Evolutionary conservation across 2,329 filamentous ascomycete species (phyloP), one percentile per base, ranked within the genome.

Genomic region (Biscogniauxia marginata): DNA sequence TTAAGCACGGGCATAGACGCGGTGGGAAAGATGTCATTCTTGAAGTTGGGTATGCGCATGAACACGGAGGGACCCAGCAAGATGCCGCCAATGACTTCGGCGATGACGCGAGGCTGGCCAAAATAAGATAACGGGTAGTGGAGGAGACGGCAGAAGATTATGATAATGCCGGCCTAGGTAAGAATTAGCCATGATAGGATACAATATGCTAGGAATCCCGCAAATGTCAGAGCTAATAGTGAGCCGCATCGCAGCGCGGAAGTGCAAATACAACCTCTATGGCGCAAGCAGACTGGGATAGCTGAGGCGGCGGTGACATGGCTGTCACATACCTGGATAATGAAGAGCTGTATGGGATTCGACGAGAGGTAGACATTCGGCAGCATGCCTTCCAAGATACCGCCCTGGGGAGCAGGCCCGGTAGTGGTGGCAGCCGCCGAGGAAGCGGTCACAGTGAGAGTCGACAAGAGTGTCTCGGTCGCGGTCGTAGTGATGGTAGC

Each of bases 71-170:
- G 89, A 16, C 89, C 88, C 1, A 92, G 77, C 39, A 92, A 70
- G 61, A 92, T 88, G 50, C 89, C 89, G 23, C 86, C 88, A 54
- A 91, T 84, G 55, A 92, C 88, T 76, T 91, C 89, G 46, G 88
- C 87, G 62, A 92, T 91, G 56, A 92, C 89, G 54, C 87, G 83
- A 59, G 89, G 89, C 67, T 92, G 89, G 57, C 86, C 84, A 39
- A 91, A 75, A 61, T 84, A 85, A 53, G 86, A 87, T 3, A 91
- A 79, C 44, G 88, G 89, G 71, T 81, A 90, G 69, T 91, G 87
- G 43, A 92, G 79, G 44, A 89, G 71, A 45, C 87, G 85, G 66
- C 87, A 90, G 72, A 91, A 83, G 55, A 89, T 81, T 64, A 91
- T 86, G 65, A 91, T 91, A 53, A 92, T 87, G 55, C 79, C 78